Evolutionary conservation across 2,329 filamentous ascomycete genomes (phyloP).

Genomic region (Fusarium lyarnte): DNA sequence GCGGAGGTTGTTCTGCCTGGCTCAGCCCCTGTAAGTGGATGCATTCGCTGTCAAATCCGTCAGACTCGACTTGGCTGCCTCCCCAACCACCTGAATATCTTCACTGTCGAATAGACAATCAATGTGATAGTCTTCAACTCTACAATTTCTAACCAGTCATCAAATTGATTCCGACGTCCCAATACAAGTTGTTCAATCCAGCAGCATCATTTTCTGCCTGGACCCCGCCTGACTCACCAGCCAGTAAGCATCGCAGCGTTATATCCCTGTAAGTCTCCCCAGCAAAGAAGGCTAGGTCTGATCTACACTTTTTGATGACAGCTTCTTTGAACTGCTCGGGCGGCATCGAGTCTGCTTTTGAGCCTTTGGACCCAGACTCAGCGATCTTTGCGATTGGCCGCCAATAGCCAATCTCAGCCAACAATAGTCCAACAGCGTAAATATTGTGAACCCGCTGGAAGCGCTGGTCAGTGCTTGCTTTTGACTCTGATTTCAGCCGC

Average conservation of each 20-base stretch:
- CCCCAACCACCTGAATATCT: neutral
- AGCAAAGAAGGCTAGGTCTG: neutral
- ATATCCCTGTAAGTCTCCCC: conserved; percentile 3
- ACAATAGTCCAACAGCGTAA: neutral
- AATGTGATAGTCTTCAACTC: fast-evolving
- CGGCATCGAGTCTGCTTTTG: neutral
- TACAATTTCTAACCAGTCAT: neutral
- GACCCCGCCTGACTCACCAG: neutral
- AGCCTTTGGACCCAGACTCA: neutral
- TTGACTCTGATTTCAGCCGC: neutral
- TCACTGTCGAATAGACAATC: fast-evolving
- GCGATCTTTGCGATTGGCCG: neutral
- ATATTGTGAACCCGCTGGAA: neutral
- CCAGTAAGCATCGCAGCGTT: neutral
- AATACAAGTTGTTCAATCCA: conserved; percentile 5
- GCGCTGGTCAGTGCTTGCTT: neutral
- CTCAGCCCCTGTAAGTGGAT: conserved; percentile 4
- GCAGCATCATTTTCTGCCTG: neutral
- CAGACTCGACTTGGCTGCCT: neutral
- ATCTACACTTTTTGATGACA: neutral
- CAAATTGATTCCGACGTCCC: conserved; percentile 2
- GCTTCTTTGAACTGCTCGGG: neutral
- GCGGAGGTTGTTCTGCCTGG: neutral
- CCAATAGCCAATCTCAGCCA: conserved; percentile 3
- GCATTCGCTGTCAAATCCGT: neutral